phyloP scores from a whole-genome alignment of 305 asterid species.

The Solanum hybrid region DNA sequence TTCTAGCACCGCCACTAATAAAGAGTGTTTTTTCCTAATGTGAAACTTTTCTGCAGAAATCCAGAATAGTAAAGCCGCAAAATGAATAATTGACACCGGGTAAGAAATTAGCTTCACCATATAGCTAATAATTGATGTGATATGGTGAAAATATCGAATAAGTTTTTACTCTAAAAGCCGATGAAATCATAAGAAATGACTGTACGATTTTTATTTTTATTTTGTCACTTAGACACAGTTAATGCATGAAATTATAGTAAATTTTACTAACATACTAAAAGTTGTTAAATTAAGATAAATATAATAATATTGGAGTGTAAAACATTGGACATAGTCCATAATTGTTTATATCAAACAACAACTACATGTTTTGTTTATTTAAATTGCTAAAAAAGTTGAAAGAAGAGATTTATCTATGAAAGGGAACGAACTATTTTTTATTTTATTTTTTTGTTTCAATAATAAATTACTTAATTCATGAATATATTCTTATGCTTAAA shows the following conservation, averaged over 20 bases:
- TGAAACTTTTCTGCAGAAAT: not conserved
- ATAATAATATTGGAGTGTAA: not conserved
- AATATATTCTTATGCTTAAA: not conserved
- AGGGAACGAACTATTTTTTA: not conserved
- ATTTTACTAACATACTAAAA: not conserved
- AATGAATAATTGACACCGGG: fast-evolving
- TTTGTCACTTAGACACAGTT: not conserved
- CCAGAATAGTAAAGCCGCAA: not conserved
- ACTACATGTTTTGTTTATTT: not conserved
- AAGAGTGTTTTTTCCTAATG: not conserved
- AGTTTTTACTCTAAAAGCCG: too few relatives aligned
- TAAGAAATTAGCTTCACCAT: not conserved
- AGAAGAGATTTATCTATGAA: not conserved
- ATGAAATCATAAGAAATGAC: not conserved
- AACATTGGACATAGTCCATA: not conserved
- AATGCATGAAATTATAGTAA: not conserved
- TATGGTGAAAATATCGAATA: not conserved
- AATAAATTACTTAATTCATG: not conserved
- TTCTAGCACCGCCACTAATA: not conserved
- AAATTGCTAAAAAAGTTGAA: not conserved
- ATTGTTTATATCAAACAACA: not conserved
- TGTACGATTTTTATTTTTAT: not conserved
- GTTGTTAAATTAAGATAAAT: not conserved
- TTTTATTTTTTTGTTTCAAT: not conserved
- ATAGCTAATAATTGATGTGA: not conserved